Percentiles rank a stretch among this genome's conserved stretches.
Evolutionary conservation across 2,329 filamentous ascomycete species (phyloP).

Genomic region (Knufia fluminis): DNA sequence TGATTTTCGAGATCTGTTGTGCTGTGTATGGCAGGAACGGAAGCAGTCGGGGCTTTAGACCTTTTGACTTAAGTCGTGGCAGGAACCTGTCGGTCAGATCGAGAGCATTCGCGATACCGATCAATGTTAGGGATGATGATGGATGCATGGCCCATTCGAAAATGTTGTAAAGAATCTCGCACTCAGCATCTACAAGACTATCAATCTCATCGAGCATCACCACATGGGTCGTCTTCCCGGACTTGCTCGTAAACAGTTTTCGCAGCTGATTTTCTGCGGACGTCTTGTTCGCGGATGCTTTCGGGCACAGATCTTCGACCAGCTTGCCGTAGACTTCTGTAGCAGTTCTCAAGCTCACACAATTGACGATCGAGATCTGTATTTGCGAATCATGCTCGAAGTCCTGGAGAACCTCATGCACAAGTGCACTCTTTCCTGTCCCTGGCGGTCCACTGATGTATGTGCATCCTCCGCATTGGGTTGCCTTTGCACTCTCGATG

Average conservation of each 20-base stretch:
- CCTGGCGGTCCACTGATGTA: constrained; percentile 95
- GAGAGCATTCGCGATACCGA: constrained; percentile 92
- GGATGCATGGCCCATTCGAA: constrained; percentile 91
- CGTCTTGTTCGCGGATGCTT: constrained; percentile 53
- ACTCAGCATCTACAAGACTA: constrained; percentile 77
- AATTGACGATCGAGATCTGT: constrained; percentile 77
- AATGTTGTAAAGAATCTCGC: constrained; percentile 83
- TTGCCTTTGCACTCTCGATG: constrained; percentile 53
- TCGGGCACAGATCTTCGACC: constrained; percentile 57
- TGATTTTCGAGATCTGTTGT: constrained; percentile 74
- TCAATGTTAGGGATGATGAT: constrained; percentile 67
- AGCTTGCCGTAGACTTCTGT: constrained; percentile 76
- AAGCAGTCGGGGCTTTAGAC: constrained; percentile 78
- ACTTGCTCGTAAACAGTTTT: constrained; percentile 51
- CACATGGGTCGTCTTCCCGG: constrained; percentile 56
- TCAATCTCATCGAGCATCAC: constrained; percentile 93
- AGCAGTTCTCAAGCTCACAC: constrained; percentile 88
- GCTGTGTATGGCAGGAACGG: constrained; percentile 91
- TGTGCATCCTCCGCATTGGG: constrained; percentile 64
- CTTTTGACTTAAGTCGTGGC: constrained; percentile 83
- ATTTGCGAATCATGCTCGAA: constrained; percentile 45
- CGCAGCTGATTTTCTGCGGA: constrained; percentile 61
- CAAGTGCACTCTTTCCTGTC: constrained; percentile 92
- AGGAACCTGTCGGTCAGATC: constrained; percentile 93
- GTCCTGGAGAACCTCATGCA: constrained; percentile 65